Base-by-base conservation (phyloP, 2,329 filamentous ascomycete species). In the Coniochaeta prunicola region DNA sequence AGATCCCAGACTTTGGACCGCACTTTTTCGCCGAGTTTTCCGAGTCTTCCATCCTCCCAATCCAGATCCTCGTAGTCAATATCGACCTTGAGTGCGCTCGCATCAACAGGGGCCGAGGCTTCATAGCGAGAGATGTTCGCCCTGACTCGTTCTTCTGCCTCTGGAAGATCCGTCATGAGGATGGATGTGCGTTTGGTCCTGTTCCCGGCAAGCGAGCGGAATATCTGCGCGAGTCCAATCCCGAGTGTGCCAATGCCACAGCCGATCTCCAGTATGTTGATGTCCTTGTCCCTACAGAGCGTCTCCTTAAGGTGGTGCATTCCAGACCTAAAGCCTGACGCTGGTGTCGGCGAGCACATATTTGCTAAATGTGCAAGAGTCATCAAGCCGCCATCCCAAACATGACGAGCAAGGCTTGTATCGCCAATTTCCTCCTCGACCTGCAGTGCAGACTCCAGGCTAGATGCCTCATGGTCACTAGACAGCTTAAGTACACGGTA, bases 361-460 rank as follows among this genome's bases (percentile, higher is more conserved):
- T 68, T 63, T 1, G 69, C 70, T 12, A 79, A 54, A 12, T 74
- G 64, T 1, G 72, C 73, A 1, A 76, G 69, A 1, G 77, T 76
- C 6, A 80, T 71, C 10, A 84, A 70, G 0, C 82, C 82, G 1
- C 76, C 81, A 57, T 85, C 82, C 82, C 82, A 85, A 6, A 85
- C 73, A 60, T 85, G 82, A 2, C 82, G 76, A 0, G 82, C 81
- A 58, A 85, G 53, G 24, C 33, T 84, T 65, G 80, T 84, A 69
- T 85, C 81, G 15, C 81, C 82, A 10, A 85, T 77, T 57, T 84
- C 80, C 60, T 85, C 83, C 57, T 81, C 77, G 4, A 84, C 69
- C 30, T 77, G 72, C 8, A 82, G 64, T 2, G 67, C 53, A 19
- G 56, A 34, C n/a, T 56, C 28, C 3, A 34, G 15, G 3, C 48